Conservation (phyloP, 441 rosid genomes). For the Corymbia citriodora region DNA sequence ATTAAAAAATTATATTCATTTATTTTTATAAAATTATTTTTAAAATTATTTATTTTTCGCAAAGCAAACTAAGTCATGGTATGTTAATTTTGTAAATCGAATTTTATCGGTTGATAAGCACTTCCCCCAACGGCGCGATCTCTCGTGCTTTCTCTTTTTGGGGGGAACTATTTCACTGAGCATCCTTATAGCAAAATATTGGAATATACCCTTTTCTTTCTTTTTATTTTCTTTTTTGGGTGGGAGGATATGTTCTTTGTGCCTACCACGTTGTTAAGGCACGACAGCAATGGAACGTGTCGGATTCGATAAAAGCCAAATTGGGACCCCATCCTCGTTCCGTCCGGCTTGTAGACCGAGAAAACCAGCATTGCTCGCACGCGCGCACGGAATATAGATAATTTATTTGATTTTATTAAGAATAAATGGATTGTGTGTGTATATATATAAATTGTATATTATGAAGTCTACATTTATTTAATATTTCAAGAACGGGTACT, state of each 20-base stretch:
- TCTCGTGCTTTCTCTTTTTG: background rate
- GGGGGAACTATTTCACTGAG: background rate
- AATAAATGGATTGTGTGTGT: background rate
- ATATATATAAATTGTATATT: no score
- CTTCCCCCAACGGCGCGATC: background rate
- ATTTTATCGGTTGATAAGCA: background rate
- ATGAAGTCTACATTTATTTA: background rate
- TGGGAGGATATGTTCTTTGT: background rate
- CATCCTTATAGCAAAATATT: background rate
- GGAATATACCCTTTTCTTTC: background rate
- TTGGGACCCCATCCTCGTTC: background rate
- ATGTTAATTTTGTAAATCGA: background rate
- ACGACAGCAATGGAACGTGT: background rate
- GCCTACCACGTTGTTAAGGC: background rate
- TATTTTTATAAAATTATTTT: no score
- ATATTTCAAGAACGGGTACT: background rate
- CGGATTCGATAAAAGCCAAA: background rate
- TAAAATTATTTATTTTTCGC: no score
- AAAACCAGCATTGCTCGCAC: background rate
- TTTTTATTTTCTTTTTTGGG: background rate
- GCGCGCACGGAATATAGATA: background rate
- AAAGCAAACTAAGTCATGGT: no score
- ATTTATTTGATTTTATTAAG: background rate
- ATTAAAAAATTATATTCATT: no score
- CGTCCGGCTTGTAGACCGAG: background rate